Evolutionary conservation across 2,329 filamentous ascomycete species (phyloP).

Genomic region (Fusarium sp.): DNA sequence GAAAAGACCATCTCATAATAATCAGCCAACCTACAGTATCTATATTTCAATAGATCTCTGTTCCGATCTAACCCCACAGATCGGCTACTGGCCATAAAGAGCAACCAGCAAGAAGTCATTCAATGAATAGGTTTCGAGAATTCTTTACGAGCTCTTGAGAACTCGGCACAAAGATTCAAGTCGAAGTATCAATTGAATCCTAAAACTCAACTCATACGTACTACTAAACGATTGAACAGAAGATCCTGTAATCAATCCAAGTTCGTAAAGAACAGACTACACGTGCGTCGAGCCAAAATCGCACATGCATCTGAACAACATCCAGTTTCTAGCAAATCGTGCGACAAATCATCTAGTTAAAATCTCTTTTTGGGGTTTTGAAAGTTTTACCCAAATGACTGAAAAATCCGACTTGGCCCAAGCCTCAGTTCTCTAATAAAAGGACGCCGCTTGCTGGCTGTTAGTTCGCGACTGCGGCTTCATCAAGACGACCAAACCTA

Average conservation of each 20-base stretch:
- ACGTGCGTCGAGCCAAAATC: slow-evolving; percentile 7
- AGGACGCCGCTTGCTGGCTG: slow-evolving; percentile 35
- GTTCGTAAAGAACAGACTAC: slow-evolving; percentile 9
- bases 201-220: slow-evolving; percentile 8
- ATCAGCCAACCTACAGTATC: not conserved
- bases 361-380: slow-evolving; percentile 33
- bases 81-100: not conserved
- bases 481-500: slow-evolving; percentile 24
- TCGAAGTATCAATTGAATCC: slow-evolving; percentile 9
- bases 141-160: not conserved
- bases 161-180: not conserved
- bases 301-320: slow-evolving; percentile 4
- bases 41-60: not conserved
- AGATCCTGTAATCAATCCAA: slow-evolving; percentile 10
- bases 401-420: slow-evolving; percentile 28
- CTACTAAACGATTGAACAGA: slow-evolving; percentile 10
- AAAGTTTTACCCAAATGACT: slow-evolving; percentile 32
- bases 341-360: slow-evolving; percentile 18
- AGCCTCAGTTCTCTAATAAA: slow-evolving; percentile 39
- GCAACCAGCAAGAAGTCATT: not conserved
- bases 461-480: slow-evolving; percentile 28
- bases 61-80: not conserved
- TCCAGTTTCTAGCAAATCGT: slow-evolving; percentile 15
- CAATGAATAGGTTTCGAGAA: not conserved
- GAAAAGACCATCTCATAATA: not conserved